Conservation (phyloP, 208 protist genomes). For the Borovskyia barvae region DNA sequence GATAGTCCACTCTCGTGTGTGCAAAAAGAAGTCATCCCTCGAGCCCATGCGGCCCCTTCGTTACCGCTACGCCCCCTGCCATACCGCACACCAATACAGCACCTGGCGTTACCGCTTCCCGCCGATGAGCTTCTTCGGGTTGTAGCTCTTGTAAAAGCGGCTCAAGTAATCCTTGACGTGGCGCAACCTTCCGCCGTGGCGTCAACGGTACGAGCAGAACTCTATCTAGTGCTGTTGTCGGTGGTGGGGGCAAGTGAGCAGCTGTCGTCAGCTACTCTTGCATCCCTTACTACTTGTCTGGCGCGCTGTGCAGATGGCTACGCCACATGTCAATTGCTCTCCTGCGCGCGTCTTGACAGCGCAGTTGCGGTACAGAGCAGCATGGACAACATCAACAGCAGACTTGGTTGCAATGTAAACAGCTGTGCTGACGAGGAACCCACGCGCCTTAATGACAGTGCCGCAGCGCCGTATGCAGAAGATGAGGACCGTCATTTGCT, state of each 20-base stretch:
- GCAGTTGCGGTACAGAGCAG: too few relatives aligned
- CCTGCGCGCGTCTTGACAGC: too few relatives aligned
- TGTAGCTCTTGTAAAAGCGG: slow-evolving; percentile 31
- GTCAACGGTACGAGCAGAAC: slow-evolving; percentile 13
- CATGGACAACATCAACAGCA: too few relatives aligned
- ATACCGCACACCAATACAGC: background rate
- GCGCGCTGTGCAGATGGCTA: slow-evolving; percentile 48
- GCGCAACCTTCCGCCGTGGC: slow-evolving; percentile 12
- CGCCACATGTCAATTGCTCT: slow-evolving; percentile 18
- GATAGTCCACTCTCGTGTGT: too few relatives aligned
- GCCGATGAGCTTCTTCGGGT: slow-evolving; percentile 29
- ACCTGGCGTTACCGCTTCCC: slow-evolving; percentile 33
- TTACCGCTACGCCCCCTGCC: slow-evolving; percentile 5
- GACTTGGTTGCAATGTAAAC: too few relatives aligned
- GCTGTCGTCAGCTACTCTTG: slow-evolving; percentile 38
- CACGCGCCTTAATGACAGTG: too few relatives aligned
- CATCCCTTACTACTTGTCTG: slow-evolving; percentile 38
- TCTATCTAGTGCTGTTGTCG: slow-evolving; percentile 47
- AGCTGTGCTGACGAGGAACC: too few relatives aligned
- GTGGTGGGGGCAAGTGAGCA: slow-evolving; percentile 54
- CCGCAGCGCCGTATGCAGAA: too few relatives aligned
- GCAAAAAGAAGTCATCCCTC: too few relatives aligned
- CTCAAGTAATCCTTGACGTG: slow-evolving; percentile 27
- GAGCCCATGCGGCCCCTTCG: background rate
- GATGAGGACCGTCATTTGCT: too few relatives aligned